phyloP scores from a whole-genome alignment of 1,139 yeast genomes.

The Candida tunisiensis region DNA sequence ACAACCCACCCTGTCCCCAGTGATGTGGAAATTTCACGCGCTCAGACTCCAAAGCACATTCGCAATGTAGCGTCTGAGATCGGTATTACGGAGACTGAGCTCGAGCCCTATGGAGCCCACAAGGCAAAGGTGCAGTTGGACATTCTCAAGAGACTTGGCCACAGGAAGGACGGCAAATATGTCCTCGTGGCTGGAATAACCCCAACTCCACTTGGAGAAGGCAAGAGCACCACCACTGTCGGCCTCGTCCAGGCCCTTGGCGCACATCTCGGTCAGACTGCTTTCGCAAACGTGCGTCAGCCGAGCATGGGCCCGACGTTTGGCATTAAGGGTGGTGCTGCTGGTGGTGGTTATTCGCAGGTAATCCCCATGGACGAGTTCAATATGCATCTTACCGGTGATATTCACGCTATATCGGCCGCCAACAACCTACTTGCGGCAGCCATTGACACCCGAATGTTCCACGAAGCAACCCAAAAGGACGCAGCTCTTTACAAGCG shows the following conservation, averaged over 20 bases:
- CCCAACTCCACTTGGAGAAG: slow-evolving; percentile 97
- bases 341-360: slow-evolving; percentile 98
- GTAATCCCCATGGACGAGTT: slow-evolving; percentile 99
- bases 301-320: slow-evolving; percentile 99
- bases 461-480: slow-evolving; percentile 87
- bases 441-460: slow-evolving; percentile 94
- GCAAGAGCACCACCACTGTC: slow-evolving; percentile 92
- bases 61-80: slow-evolving; percentile 66
- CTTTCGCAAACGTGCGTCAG: slow-evolving; percentile 92
- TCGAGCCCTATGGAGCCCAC: slow-evolving; percentile 80
- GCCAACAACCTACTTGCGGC: slow-evolving; percentile 95
- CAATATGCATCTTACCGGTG: slow-evolving; percentile 97
- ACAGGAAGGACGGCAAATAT: slow-evolving; percentile 68
- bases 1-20: slow-evolving; percentile 82
- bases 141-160: slow-evolving; percentile 50
- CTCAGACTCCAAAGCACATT: slow-evolving; percentile 76
- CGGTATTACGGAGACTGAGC: slow-evolving; percentile 64
- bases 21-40: slow-evolving; percentile 80
- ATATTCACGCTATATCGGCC: slow-evolving; percentile 92
- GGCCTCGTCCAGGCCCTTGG: slow-evolving; percentile 98
- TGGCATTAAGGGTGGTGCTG: slow-evolving; percentile 98
- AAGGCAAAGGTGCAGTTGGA: slow-evolving; percentile 81
- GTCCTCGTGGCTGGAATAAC: slow-evolving; percentile 93
- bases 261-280: slow-evolving; percentile 74
- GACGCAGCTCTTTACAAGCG: slow-evolving; percentile 77